Evolutionary conservation across 1,284 basidiomycete genomes (phyloP), one percentile per base, ranked within the genome.

Genomic region (Moesziomyces globuligerus): DNA sequence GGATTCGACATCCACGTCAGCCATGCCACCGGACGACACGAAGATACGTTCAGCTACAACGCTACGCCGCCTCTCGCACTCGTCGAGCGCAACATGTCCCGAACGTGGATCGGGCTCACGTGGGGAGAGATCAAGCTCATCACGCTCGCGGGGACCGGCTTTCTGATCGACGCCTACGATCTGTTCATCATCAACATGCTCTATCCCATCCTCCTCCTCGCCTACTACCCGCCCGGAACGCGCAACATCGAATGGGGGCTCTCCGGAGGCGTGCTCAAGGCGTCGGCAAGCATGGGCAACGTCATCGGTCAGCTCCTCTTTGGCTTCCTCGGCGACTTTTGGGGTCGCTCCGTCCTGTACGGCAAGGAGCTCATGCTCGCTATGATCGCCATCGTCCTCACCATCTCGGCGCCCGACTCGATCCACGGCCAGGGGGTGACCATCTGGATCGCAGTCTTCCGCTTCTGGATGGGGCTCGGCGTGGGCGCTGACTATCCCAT

Each of bases 401-500:
- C 66, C 49, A 75, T 75, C 51, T 56, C 64, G 24, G 72, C 62
- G 1, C 72, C 72, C 23, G 70, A 75, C 53, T 61, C 41, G 26
- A 49, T 75, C 20, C 51, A 53, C 34, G 69, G 69, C 18, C 18
- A 55, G 18, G 69, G 65, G 23, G 52, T 75, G 40, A 75, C 72
- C 18, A 52, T 54, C 42, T 75, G 69, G 70, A 56, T 75, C 23
- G 40, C 62, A 21, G 64, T 25, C 20, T 75, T 64, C 43, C 62
- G 72, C 21, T 42, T 75, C 40, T 17, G 72, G 20, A 64, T 75
- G 54, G 72, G 72, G 20, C 56, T 72, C 21, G 78, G 73, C 7
- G 89, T 92, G 3, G 91, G 91, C 24, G 91, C 91, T 25, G 91
- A 92, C 81, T 91, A 91, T 78, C 90, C 90, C 7, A 89, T 91